Evolutionary conservation across 495 filamentous ascomycete species (phyloP).

Genomic region (Xylaria cubensis): DNA sequence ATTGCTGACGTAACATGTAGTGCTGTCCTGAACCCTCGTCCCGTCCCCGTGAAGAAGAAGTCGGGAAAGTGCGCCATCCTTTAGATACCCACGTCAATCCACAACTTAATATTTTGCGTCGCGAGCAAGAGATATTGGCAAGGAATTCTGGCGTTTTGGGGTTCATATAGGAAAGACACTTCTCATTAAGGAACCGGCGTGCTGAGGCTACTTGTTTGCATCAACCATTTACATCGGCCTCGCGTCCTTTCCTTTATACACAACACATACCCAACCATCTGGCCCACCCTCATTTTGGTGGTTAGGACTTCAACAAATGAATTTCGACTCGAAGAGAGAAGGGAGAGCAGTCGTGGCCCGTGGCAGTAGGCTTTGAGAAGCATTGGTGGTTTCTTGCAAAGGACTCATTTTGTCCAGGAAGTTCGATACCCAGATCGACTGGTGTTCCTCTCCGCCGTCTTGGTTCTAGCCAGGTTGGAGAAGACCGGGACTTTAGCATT

Average conservation of each 20-base stretch:
- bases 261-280: slow-evolving; percentile 40
- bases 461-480: slow-evolving; percentile 27
- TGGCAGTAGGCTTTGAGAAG: slow-evolving; percentile 24
- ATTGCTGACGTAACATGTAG: slow-evolving; percentile 51
- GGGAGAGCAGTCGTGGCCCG: slow-evolving; percentile 28
- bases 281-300: slow-evolving; percentile 20
- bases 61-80: slow-evolving; percentile 75
- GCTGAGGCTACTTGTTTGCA: slow-evolving; percentile 35
- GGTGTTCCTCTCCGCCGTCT: slow-evolving; percentile 18
- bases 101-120: slow-evolving; percentile 35
- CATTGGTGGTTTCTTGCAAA: slow-evolving; percentile 27
- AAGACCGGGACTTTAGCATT: slow-evolving; percentile 14
- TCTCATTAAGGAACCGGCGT: slow-evolving; percentile 38
- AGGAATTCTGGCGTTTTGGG: slow-evolving; percentile 42
- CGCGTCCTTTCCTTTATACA: slow-evolving; percentile 41
- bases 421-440: slow-evolving; percentile 19
- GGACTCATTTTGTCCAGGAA: slow-evolving; percentile 25
- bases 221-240: slow-evolving; percentile 42
- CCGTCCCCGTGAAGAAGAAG: slow-evolving; percentile 65
- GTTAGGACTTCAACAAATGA: background rate
- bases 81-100: slow-evolving; percentile 45
- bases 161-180: slow-evolving; percentile 43
- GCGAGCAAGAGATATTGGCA: slow-evolving; percentile 38
- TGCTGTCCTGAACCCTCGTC: slow-evolving; percentile 82
- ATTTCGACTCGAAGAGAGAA: background rate